Percentiles rank a stretch among this genome's conserved stretches.
Conservation (phyloP, 2,329 filamentous ascomycete species). For the Xylaria sp. region DNA sequence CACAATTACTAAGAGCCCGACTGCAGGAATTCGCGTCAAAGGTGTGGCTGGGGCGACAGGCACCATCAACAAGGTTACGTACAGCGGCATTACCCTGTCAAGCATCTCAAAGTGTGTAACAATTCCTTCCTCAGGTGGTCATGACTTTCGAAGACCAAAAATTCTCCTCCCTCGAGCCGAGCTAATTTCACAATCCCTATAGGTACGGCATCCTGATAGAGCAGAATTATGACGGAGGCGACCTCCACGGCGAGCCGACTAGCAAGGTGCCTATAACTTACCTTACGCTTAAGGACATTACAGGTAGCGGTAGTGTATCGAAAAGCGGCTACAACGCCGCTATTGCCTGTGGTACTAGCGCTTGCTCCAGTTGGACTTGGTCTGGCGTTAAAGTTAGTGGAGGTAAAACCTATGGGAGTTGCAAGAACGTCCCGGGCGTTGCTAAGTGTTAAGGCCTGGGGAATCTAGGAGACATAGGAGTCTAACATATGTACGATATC, state of each 20-base stretch:
- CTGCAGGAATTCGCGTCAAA: constrained; percentile 59
- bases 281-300: constrained; percentile 51
- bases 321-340: constrained; percentile 18
- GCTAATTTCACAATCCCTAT: background rate
- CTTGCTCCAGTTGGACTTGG: constrained; percentile 19
- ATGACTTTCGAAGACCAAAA: background rate
- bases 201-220: constrained; percentile 63
- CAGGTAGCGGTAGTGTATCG: background rate
- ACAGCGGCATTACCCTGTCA: constrained; percentile 56
- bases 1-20: background rate
- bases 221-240: constrained; percentile 60
- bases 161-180: fast-evolving
- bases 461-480: too few species aligned
- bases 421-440: constrained; percentile 56
- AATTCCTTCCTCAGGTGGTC: background rate
- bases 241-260: constrained; percentile 47
- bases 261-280: constrained; percentile 52
- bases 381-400: constrained; percentile 10
- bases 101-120: constrained; percentile 45
- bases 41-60: constrained; percentile 58
- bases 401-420: constrained; percentile 46
- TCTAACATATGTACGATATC: too few species aligned
- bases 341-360: constrained; percentile 9
- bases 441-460: constrained; percentile 2
- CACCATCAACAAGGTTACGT: constrained; percentile 57